Evolutionary conservation across 148 eudicot species (phyloP), one percentile per base, ranked within the genome.

Genomic region (Persicaria maculosa): DNA sequence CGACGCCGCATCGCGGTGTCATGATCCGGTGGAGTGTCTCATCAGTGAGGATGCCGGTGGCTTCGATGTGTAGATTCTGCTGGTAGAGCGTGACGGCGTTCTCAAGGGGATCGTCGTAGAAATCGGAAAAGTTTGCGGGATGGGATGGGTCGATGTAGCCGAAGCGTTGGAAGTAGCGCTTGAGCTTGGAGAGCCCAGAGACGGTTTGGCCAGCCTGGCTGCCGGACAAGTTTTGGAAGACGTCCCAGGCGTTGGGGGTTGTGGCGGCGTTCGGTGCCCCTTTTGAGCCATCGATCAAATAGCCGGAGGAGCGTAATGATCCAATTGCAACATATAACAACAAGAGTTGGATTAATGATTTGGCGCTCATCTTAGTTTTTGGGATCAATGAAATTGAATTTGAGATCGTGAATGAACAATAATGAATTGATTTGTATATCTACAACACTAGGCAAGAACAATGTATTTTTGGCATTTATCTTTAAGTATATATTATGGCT

Each of bases 21-120:
- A 71, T 71, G 74, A 79, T 79, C 5, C 47, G 70, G 36, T 79
- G 9, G 4, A 79, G 44, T 0, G 78, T 75, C 9, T 48, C 12
- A 20, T 62, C 16, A 8, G 74, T 75, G 15, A 79, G 50, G 12
- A 46, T 10, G 12, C 81, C 78, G 1, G 78, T 74, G 3, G 58
- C 65, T 2, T 53, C 61, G 4, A 75, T 48, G 9, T 25, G n/a
- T 16, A 54, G 53, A n/a, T 78, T 78, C 25, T 16, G 77, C 25
- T 78, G 81, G 40, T 78, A 78, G 3, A 61, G 47, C 31, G 31
- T 74, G 74, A 78, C 54, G 4, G 81, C 81, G 4, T 50, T 15
- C 50, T 74, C 68, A 4, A 78, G 47, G n/a, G 20, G 3, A n/a
- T 74, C 77, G 44, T 78, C 81, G 11, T 73, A 78, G 10, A 47